Evolutionary conservation across 495 filamentous ascomycete species (phyloP).

Genomic region (Penicillium psychrofluorescens): DNA sequence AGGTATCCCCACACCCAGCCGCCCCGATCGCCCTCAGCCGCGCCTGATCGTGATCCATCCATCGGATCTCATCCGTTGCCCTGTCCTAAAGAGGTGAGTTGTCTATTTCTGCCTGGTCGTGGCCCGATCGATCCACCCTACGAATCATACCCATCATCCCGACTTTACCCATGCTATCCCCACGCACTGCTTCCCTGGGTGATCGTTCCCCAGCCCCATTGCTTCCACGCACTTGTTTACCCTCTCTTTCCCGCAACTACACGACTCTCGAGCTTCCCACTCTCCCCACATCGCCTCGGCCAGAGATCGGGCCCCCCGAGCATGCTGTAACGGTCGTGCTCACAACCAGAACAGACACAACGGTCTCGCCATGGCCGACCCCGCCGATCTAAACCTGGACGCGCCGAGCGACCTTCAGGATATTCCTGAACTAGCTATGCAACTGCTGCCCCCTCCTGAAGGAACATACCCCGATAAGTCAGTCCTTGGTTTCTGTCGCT

Average conservation of each 20-base stretch:
- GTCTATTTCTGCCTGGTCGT: too few species aligned
- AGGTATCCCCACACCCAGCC: too few species aligned
- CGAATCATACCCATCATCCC: neutral
- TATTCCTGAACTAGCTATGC: slow-evolving; percentile 39
- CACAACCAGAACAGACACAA: slow-evolving; percentile 8
- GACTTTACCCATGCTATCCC: too few species aligned
- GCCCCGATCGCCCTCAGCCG: too few species aligned
- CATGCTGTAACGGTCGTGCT: slow-evolving; percentile 13
- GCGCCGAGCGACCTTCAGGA: slow-evolving; percentile 43
- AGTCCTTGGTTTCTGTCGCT: slow-evolving; percentile 1
- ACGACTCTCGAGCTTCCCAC: neutral
- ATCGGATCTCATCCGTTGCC: too few species aligned
- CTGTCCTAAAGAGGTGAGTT: too few species aligned
- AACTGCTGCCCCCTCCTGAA: slow-evolving; percentile 36
- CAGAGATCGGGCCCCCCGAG: neutral
- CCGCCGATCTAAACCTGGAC: slow-evolving; percentile 38
- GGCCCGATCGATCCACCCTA: too few species aligned
- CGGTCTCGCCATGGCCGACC: slow-evolving; percentile 27
- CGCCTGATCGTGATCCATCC: too few species aligned
- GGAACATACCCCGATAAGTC: slow-evolving; percentile 42
- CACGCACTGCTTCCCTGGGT: slow-evolving; percentile 31
- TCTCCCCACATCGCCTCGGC: neutral
- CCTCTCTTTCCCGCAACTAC: slow-evolving; percentile 2
- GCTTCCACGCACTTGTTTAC: slow-evolving; percentile 41
- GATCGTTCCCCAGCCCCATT: slow-evolving; percentile 14